Base-by-base conservation (phyloP, 2,329 filamentous ascomycete genomes). In the Gyromitra esculenta region DNA sequence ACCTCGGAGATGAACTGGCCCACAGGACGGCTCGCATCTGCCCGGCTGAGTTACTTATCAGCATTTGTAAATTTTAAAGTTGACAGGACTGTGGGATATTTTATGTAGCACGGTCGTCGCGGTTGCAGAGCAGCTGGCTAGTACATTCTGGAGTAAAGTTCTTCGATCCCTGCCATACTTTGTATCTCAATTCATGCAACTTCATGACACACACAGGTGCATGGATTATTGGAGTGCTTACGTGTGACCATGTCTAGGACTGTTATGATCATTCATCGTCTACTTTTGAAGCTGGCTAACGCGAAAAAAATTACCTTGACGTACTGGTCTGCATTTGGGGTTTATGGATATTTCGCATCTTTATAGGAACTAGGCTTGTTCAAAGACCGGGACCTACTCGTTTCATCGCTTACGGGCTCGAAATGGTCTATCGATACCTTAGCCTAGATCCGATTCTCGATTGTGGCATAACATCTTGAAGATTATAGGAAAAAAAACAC, bases 61-160 rank as follows among this genome's bases (percentile, higher is more conserved):
- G 31, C 54, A 56, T 56, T 37, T 59, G 18, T 21, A n/a, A 41
- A 41, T 18, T 60, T 60, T 60, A 43, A 25, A 35, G 21, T 60
- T 43, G n/a, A 21, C 57, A 60, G 37, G 6, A 11, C 57, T 35
- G 7, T 25, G 35, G 18, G 52, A 35, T 5, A 31, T 15, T 11
- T 39, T n/a, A 25, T 11, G 57, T 60, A 8, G 8, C 8, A 60
- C 54, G 37, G 15, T 5, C 5, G 52, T 2, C 43, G 43, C 43
- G 50, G 18, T 52, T 31, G 25, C 25, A 31, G 25, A 31, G 25
- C 4, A 31, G 25, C 50, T 25, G 4, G 50, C 18, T 6, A 35
- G 15, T 15, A 15, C 52, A 56, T 9, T 31, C 21, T 21, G 1
- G 21, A 21, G 31, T 31, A 56, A 56, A 35, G 18, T 35, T 31